Conservation (phyloP, 345 rosid genomes). For the Pseudoturritis turrita region DNA sequence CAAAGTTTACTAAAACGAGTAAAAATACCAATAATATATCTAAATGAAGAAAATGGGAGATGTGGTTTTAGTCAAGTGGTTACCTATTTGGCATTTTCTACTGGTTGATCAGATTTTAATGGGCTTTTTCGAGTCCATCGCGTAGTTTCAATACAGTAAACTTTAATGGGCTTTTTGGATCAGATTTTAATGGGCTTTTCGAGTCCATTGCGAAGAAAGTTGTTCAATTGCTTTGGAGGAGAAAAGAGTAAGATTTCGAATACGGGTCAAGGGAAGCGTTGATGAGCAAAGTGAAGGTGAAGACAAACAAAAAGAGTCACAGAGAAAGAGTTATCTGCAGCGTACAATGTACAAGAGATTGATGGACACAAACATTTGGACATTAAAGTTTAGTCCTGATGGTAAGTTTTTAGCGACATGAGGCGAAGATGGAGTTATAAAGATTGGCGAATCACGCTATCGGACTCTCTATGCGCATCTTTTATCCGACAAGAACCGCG, state of each 20-base stretch:
- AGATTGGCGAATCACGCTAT: conserved; percentile 61
- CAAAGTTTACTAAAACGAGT: too few relatives aligned
- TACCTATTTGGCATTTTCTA: too few relatives aligned
- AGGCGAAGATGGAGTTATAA: conserved; percentile 78
- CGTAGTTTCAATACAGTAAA: too few relatives aligned
- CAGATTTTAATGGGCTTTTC: too few relatives aligned
- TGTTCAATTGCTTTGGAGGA: conserved; percentile 49
- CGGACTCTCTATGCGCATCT: conserved; percentile 32
- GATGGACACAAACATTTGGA: conserved; percentile 68
- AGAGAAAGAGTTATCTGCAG: conserved; percentile 70
- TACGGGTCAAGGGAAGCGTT: neutral
- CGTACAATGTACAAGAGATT: conserved; percentile 55
- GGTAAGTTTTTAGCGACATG: conserved; percentile 76
- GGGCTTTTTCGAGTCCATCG: too few relatives aligned
- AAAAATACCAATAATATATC: too few relatives aligned
- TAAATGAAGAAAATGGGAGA: too few relatives aligned
- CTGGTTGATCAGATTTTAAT: too few relatives aligned
- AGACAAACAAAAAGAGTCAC: conserved; percentile 54
- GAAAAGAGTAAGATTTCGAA: neutral
- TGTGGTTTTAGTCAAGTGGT: too few relatives aligned
- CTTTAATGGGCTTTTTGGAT: too few relatives aligned
- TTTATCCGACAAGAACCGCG: conserved; percentile 27
- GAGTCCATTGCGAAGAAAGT: conserved; percentile 34
- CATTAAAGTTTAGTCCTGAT: conserved; percentile 86
- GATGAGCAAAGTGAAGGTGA: conserved; percentile 49